Base-by-base conservation (phyloP, 768 basidiomycete species). In the Candolleomyces aberdarensis region DNA sequence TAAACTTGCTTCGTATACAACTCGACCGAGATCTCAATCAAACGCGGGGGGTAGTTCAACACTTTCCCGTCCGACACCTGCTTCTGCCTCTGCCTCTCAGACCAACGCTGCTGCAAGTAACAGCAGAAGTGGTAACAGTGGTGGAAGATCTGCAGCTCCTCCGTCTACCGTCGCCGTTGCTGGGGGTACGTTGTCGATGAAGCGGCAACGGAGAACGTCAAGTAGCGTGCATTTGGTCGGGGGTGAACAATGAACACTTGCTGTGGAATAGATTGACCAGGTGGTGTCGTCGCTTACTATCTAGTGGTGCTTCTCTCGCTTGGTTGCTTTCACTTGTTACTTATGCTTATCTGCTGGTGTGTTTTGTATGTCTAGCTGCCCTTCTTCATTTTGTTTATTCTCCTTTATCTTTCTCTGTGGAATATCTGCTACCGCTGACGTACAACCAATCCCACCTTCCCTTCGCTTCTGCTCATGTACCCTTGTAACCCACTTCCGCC, bases 171-270 rank as follows among this genome's bases (percentile, higher is more conserved):
- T 69, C 6, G 70, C 70, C 49, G 67, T 68, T 54, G 75, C 49
- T 15, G 51, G 58, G 9, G 57, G 75, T 20, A 68, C 76, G 14
- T 70, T 78, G 46, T 75, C 88, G 43, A 81, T 92, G 83, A 93
- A 93, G 76, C 80, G 91, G 64, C 91, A 92, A 69, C 80, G 91
- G 78, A 85, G 91, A 80, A 88, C 86, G 65, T 92, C 89, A 56
- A 80, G 83, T 32, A 80, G 82, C 62, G 67, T 80, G 51, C 81
- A 80, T 63, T 71, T 74, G 62, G 71, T 77, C 56, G 72, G 76
- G n/a, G 75, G 61, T 66, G 67, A 58, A 74, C 67, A 67, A 48
- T 58, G 58, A 29, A 48, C 39, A 41, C 57, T 39, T 61, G 39
- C 39, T 40, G 41, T 56, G 31, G 36, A 51, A 59, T 61, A 56